phyloP scores from a whole-genome alignment of 108 stramenopile genomes.

The Conticribra guillardii region DNA sequence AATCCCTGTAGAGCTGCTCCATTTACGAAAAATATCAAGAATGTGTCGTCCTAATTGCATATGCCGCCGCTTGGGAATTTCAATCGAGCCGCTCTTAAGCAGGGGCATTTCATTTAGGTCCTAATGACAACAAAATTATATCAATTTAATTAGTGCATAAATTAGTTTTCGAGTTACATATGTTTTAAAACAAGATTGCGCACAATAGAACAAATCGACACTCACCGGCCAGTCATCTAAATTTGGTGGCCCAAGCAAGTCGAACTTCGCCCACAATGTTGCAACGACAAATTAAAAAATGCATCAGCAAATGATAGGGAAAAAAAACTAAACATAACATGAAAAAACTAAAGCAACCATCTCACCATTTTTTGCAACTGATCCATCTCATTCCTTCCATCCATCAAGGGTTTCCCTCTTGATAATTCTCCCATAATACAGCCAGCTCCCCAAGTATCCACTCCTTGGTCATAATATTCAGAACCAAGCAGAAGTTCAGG shows the following conservation, averaged over 20 bases:
- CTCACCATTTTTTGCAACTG: constrained; percentile 75
- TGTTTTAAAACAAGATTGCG: too few species aligned
- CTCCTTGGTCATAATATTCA: constrained; percentile 60
- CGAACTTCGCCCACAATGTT: constrained; percentile 31
- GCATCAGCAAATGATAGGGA: too few species aligned
- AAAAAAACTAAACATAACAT: not conserved
- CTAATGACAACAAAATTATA: not conserved
- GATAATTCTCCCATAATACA: constrained; percentile 90
- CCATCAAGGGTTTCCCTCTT: constrained; percentile 76
- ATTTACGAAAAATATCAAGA: constrained; percentile 37
- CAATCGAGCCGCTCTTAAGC: constrained; percentile 32
- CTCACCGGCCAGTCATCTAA: constrained; percentile 42
- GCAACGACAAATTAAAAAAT: not conserved
- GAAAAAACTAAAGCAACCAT: not conserved
- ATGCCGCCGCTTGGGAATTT: constrained; percentile 49
- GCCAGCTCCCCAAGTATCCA: constrained; percentile 89
- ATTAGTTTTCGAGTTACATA: too few species aligned
- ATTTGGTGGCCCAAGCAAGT: constrained; percentile 62
- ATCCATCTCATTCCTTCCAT: constrained; percentile 79
- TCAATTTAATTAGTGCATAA: too few species aligned
- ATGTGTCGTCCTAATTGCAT: constrained; percentile 23
- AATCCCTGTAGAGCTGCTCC: constrained; percentile 50
- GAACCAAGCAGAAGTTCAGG: constrained; percentile 86
- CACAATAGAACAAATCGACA: not conserved
- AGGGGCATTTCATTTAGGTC: constrained; percentile 44